Evolutionary conservation across 2,329 filamentous ascomycete species (phyloP).

Genomic region (Colletotrichum filicis): DNA sequence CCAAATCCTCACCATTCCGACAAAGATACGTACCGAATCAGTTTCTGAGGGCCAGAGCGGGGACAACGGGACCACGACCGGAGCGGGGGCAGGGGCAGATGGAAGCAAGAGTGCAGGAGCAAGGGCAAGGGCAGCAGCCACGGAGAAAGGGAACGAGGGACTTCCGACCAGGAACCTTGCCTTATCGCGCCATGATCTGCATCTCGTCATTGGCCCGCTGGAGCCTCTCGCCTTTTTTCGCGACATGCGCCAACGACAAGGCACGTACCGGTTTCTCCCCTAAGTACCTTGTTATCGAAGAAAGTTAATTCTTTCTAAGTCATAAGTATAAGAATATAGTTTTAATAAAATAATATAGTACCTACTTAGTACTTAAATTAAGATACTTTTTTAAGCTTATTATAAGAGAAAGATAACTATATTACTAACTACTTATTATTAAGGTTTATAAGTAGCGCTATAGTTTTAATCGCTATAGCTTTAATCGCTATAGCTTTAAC

Average conservation of each 20-base stretch:
- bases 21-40: not conserved
- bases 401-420: too few species aligned
- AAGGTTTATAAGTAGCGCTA: too few species aligned
- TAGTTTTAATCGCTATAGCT: too few species aligned
- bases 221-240: slow-evolving; percentile 30
- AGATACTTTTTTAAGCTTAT: too few species aligned
- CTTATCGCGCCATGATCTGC: slow-evolving; percentile 35
- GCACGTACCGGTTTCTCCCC: slow-evolving; percentile 1
- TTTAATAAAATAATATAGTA: too few species aligned
- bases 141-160: slow-evolving; percentile 14
- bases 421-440: too few species aligned
- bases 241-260: slow-evolving; percentile 12
- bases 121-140: slow-evolving; percentile 12
- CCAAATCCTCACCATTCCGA: not conserved
- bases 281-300: too few species aligned
- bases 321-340: too few species aligned
- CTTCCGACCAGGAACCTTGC: slow-evolving; percentile 29
- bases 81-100: too few species aligned
- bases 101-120: not conserved
- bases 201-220: slow-evolving; percentile 29
- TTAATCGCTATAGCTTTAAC: too few species aligned
- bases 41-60: not conserved
- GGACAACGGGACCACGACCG: slow-evolving; percentile 1
- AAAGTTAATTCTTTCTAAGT: too few species aligned
- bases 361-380: too few species aligned